Evolutionary conservation across 2,329 filamentous ascomycete species (phyloP), one percentile per base, ranked within the genome.

Genomic region (Keithomyces neogunnii): DNA sequence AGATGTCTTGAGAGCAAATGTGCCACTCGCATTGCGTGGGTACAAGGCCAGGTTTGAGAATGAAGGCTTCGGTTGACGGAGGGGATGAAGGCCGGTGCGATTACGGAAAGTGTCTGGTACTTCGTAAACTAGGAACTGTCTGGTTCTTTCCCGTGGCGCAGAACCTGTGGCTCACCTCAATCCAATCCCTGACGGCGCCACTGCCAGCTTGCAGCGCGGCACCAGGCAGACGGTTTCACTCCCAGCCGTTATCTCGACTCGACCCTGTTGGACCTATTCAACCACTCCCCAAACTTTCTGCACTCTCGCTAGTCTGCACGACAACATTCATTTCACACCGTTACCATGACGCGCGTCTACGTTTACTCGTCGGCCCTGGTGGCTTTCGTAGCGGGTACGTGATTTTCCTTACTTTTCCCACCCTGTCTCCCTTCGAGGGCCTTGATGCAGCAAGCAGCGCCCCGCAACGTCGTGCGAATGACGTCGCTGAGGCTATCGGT

Each of bases 321-420:
- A 38, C 29, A 42, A 39, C 47, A 19, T 33, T 5, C 8, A 45
- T 31, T 39, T 9, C 47, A 38, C 51, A 45, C 35, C 35, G 42
- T 35, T 51, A 59, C 51, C 52, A 75, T 76, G 73, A 75, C 73
- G 38, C 68, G 73, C 47, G 64, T 66, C 42, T 66, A 63, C 33
- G 69, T 75, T 38, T 76, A 76, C 56, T 63, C 62, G 52, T 60
- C 66, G 46, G 72, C 68, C 53, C 59, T 75, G 54, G 65, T 69
- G 61, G 73, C 67, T 52, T 69, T 73, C 61, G 60, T 66, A 49
- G 71, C 66, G 48, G 69, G 73, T 75, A 65, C 56, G 72, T 71
- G 50, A 31, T 10, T 30, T 33, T 19, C 33, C 50, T 45, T 29
- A 45, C 29, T 48, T 47, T n/a, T 38, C 13, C 42, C 32, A 42